Percentiles rank a stretch among this genome's conserved stretches.
Evolutionary conservation across 1,284 basidiomycete species (phyloP).

Genomic region (Trametes pubescens): DNA sequence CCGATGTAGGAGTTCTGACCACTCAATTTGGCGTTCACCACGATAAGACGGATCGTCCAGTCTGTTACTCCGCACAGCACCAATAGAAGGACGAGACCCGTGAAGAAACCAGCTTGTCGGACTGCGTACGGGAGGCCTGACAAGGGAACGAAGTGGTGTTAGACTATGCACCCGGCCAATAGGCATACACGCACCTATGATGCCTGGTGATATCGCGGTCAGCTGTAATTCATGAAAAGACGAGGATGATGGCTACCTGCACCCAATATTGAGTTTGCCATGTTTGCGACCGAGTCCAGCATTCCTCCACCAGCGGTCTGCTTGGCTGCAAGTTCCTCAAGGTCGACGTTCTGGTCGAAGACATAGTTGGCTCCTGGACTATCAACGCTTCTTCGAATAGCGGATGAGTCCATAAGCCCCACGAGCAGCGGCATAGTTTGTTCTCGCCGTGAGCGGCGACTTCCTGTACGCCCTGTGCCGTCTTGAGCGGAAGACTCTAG

Average conservation of each 20-base stretch:
- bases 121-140: constrained; percentile 91
- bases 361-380: constrained; percentile 42
- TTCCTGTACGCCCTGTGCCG: constrained; percentile 44
- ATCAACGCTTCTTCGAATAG: constrained; percentile 63
- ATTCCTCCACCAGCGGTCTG: constrained; percentile 79
- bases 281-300: constrained; percentile 88
- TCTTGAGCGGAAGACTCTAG: constrained; percentile 44
- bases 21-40: constrained; percentile 95
- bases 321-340: constrained; percentile 74
- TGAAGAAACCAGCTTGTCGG: constrained; percentile 91
- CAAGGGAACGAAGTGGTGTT: not conserved
- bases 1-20: constrained; percentile 95
- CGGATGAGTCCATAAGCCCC: constrained; percentile 72
- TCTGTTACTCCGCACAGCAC: constrained; percentile 88
- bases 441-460: constrained; percentile 51
- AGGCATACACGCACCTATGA: constrained; percentile 72
- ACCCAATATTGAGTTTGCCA: constrained; percentile 97
- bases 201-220: constrained; percentile 56
- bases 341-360: constrained; percentile 52
- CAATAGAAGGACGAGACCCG: constrained; percentile 84
- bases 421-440: constrained; percentile 79
- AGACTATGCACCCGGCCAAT: not conserved
- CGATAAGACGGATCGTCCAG: constrained; percentile 98
- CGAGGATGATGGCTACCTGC: constrained; percentile 65
- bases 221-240: not conserved